phyloP scores from a whole-genome alignment of 371 early-diverging fungal species.

The Mucor mucedo region DNA sequence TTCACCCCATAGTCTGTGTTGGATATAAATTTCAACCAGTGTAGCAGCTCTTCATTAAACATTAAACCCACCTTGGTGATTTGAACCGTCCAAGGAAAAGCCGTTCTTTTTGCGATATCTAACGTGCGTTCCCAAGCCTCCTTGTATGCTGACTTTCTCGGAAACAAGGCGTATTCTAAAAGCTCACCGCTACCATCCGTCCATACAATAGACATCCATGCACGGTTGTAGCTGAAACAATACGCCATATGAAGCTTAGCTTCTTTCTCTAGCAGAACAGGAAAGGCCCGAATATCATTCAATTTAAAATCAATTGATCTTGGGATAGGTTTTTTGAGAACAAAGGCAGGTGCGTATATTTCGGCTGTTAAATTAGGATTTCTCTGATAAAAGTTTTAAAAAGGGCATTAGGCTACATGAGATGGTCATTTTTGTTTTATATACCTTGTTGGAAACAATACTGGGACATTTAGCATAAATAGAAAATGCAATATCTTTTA shows the following conservation, averaged over 20 bases:
- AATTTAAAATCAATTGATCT: slow-evolving; percentile 34
- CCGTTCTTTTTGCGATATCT: slow-evolving; percentile 29
- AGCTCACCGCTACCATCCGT: slow-evolving; percentile 51
- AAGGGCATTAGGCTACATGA: too few species aligned
- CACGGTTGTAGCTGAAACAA: slow-evolving; percentile 52
- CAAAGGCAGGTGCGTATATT: slow-evolving; percentile 46
- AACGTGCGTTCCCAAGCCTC: slow-evolving; percentile 45
- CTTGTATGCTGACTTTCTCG: slow-evolving; percentile 27
- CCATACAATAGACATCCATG: slow-evolving; percentile 53
- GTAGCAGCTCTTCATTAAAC: slow-evolving; percentile 37
- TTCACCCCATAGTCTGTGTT: slow-evolving; percentile 18
- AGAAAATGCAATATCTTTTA: slow-evolving; percentile 56
- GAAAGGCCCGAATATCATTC: slow-evolving; percentile 20
- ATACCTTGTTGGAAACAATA: slow-evolving; percentile 31
- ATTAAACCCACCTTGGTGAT: slow-evolving; percentile 49
- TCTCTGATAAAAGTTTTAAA: background rate
- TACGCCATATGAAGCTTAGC: slow-evolving; percentile 50
- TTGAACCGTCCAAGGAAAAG: slow-evolving; percentile 30
- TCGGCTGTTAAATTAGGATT: slow-evolving; percentile 1
- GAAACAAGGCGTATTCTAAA: slow-evolving; percentile 33
- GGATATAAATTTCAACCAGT: slow-evolving; percentile 16
- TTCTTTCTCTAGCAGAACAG: slow-evolving; percentile 20
- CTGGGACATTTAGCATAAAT: slow-evolving; percentile 51
- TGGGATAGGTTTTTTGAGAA: slow-evolving; percentile 39
- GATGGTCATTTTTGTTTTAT: background rate